Base-by-base conservation (phyloP, 192 early-diverging fungal genomes). In the Oehlia diaphana region DNA sequence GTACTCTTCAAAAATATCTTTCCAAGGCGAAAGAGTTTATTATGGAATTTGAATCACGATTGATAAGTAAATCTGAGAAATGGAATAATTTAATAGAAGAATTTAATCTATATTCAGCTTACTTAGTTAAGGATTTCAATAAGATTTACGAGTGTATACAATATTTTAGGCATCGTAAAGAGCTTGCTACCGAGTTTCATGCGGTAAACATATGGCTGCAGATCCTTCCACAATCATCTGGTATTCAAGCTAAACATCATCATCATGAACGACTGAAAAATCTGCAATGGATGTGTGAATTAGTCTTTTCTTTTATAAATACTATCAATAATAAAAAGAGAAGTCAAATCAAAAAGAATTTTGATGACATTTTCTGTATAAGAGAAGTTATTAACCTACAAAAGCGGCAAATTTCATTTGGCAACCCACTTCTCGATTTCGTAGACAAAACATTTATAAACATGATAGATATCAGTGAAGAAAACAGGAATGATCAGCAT, bases 181-280 rank as follows among this genome's bases (percentile, higher is more conserved):
- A 65, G 21, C 42, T 16, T 37, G 76, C 67, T 16, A 21, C 12
- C 1, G 76, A 77, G 19, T 77, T 64, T 53, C 42, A 23, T 64
- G 76, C 76, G 8, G 16, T 77, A 77, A 49, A 16, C n/a, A 47
- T 67, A 67, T 77, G 76, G 63, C 64, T 77, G 21, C 35, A 67
- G 16, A 50, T 66, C 10, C 42, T 9, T 9, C 8, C 10, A 1
- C 19, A 16, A 49, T 6, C 26, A 67, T 61, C 21, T 3, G 37
- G 19, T 35, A 62, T 76, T 4, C 23, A 42, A 0, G 12, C n/a
- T 14, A 64, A 67, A 3, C 19, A 77, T 28, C 67, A 77, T 28
- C 67, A 64, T 42, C 23, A 58, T 28, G 63, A 77, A 67, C 39
- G 62, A 7, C 39, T 77, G 2, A 64, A 66, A 66, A 35, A 9